A percentile compares a stretch with the other conserved stretches of the same genome.
These are phyloP conservation scores for Tylopilus intermedius DNA, from an alignment of 768 basidiomycete species.

Conservation along the genomic window DNA sequence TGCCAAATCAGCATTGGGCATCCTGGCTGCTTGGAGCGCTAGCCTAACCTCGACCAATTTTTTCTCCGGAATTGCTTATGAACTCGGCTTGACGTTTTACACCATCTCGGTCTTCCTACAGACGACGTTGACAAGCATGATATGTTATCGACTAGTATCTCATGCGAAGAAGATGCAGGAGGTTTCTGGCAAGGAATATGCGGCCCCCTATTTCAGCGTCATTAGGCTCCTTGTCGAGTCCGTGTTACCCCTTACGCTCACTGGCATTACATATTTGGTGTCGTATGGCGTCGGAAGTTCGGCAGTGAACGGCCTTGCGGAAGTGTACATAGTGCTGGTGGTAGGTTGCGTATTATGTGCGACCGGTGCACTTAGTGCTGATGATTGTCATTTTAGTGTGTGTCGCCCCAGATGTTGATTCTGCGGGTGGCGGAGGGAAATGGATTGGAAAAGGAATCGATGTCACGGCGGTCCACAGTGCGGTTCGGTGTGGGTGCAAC, in stretches of 20 bases:
- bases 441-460: too few relatives aligned
- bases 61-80: not conserved
- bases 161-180: slow-evolving; percentile 1
- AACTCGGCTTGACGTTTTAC: slow-evolving; percentile 3
- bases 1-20: slow-evolving; percentile 5
- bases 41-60: not conserved
- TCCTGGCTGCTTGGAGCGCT: not conserved
- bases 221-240: slow-evolving; percentile 10
- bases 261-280: slow-evolving; percentile 6
- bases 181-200: not conserved
- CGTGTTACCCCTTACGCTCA: slow-evolving; percentile 8
- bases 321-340: slow-evolving; percentile 1
- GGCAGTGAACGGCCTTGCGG: not conserved
- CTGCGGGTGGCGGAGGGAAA: too few relatives aligned
- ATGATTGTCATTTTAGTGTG: too few relatives aligned
- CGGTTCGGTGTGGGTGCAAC: too few relatives aligned
- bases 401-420: too few relatives aligned
- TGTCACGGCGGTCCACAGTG: too few relatives aligned
- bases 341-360: not conserved
- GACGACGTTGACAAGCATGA: slow-evolving; percentile 6
- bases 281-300: not conserved
- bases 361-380: too few relatives aligned
- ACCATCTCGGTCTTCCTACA: not conserved
- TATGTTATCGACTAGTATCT: not conserved
- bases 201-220: not conserved